Evolutionary conservation across 495 filamentous ascomycete genomes (phyloP).

Genomic region (Talaromyces wortmannii): DNA sequence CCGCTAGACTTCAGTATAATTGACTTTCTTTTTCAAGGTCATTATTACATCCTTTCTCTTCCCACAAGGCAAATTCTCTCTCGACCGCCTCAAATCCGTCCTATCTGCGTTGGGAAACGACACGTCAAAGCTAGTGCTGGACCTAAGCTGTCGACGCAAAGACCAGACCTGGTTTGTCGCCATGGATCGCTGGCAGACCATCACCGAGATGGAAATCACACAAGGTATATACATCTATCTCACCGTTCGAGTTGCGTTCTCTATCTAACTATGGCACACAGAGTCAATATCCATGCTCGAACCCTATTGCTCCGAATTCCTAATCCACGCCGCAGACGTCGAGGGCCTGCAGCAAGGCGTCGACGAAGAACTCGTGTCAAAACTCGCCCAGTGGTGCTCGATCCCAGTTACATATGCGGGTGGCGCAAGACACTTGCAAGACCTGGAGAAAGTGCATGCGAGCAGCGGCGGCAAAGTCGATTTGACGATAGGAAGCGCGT

Average conservation of each 20-base stretch:
- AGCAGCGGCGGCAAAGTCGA: slow-evolving; percentile 80
- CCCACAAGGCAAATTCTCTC: slow-evolving; percentile 72
- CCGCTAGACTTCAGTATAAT: too few relatives aligned
- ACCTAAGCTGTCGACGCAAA: slow-evolving; percentile 78
- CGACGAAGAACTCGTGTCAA: slow-evolving; percentile 74
- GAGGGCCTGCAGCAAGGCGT: slow-evolving; percentile 89
- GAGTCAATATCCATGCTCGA: slow-evolving; percentile 75
- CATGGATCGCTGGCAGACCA: slow-evolving; percentile 97
- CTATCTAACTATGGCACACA: slow-evolving; percentile 18
- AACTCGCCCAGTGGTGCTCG: slow-evolving; percentile 73
- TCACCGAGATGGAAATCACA: slow-evolving; percentile 91
- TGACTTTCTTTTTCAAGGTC: slow-evolving; percentile 45
- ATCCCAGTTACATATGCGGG: slow-evolving; percentile 96
- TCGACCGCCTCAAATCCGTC: slow-evolving; percentile 62
- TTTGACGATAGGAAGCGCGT: slow-evolving; percentile 89
- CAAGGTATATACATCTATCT: too few relatives aligned
- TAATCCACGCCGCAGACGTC: slow-evolving; percentile 98
- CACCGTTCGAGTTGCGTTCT: too few relatives aligned
- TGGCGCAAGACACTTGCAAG: slow-evolving; percentile 72
- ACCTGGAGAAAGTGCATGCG: slow-evolving; percentile 70
- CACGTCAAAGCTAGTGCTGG: slow-evolving; percentile 80
- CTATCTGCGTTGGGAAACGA: slow-evolving; percentile 64
- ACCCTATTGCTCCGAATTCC: slow-evolving; percentile 88
- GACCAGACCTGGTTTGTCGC: slow-evolving; percentile 83
- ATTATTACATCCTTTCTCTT: slow-evolving; percentile 87